A percentile compares a stretch with the other conserved stretches of the same genome.
Evolutionary conservation across 306 rosid species (phyloP).

Genomic region (Macrotyloma uniflorum): DNA sequence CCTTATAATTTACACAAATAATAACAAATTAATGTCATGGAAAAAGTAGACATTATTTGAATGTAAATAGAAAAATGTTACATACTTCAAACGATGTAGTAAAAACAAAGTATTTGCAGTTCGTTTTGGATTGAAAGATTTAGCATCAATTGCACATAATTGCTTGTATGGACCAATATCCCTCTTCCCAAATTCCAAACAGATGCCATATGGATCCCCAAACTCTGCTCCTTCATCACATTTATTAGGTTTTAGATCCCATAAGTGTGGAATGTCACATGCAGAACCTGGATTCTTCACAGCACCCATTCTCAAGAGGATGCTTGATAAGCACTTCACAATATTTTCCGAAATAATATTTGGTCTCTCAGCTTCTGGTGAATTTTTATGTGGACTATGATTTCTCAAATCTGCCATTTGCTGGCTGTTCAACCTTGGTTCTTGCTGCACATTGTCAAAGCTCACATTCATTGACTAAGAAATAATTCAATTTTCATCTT

Average conservation of each 20-base stretch:
- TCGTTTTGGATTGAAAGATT: slow-evolving; percentile 67
- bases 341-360: slow-evolving; percentile 77
- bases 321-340: slow-evolving; percentile 80
- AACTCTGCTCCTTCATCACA: slow-evolving; percentile 42
- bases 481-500: slow-evolving; percentile 3
- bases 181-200: slow-evolving; percentile 65
- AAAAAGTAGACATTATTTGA: background rate
- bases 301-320: slow-evolving; percentile 72
- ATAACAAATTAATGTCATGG: slow-evolving; percentile 17
- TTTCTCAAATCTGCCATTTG: slow-evolving; percentile 48
- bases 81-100: slow-evolving; percentile 76
- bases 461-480: slow-evolving; percentile 34
- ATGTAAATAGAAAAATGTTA: background rate
- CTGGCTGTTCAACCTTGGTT: slow-evolving; percentile 45
- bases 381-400: slow-evolving; percentile 40
- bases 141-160: slow-evolving; percentile 58
- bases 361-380: slow-evolving; percentile 62
- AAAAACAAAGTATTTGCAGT: slow-evolving; percentile 73
- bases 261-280: slow-evolving; percentile 44
- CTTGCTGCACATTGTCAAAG: slow-evolving; percentile 60
- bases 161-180: slow-evolving; percentile 83
- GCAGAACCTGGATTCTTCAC: slow-evolving; percentile 53
- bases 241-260: slow-evolving; percentile 40
- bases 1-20: slow-evolving; percentile 15
- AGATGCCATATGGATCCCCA: slow-evolving; percentile 74